Conservation (phyloP, 106 monocot genomes). For the Posidonia australis region DNA sequence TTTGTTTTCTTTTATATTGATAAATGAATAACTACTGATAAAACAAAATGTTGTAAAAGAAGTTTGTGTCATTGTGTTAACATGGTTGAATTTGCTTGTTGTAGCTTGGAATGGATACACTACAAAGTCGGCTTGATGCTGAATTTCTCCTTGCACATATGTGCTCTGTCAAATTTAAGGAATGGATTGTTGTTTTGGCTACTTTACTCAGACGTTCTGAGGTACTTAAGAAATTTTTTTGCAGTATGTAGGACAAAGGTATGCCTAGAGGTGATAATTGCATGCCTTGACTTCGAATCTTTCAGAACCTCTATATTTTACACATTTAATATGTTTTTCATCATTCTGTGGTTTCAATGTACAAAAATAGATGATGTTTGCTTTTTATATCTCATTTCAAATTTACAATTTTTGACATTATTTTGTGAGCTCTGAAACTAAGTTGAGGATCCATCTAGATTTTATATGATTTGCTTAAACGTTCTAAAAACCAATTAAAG, state of each 20-base stretch:
- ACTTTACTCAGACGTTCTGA: conserved; percentile 84
- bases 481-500: too few species aligned
- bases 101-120: conserved; percentile 88
- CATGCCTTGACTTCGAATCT: too few species aligned
- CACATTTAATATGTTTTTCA: too few species aligned
- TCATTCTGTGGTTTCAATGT: too few species aligned
- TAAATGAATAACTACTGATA: too few species aligned
- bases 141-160: conserved; percentile 97
- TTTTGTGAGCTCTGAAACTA: too few species aligned
- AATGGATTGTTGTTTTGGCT: conserved; percentile 97
- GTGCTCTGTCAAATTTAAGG: conserved; percentile 99
- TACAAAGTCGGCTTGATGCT: conserved; percentile 96
- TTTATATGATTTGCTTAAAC: too few species aligned
- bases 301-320: too few species aligned
- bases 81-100: conserved; percentile 14
- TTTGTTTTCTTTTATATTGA: not conserved
- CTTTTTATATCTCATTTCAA: too few species aligned
- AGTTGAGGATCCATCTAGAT: too few species aligned
- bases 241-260: not conserved
- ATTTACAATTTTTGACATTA: too few species aligned
- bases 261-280: not conserved
- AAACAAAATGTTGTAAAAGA: not conserved
- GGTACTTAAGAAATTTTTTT: conserved; percentile 26
- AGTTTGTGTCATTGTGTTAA: not conserved
- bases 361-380: too few species aligned